These are phyloP conservation scores for Diaporthe longicolla DNA, from an alignment of 2,329 filamentous ascomycete genomes.

Conservation along the genomic window DNA sequence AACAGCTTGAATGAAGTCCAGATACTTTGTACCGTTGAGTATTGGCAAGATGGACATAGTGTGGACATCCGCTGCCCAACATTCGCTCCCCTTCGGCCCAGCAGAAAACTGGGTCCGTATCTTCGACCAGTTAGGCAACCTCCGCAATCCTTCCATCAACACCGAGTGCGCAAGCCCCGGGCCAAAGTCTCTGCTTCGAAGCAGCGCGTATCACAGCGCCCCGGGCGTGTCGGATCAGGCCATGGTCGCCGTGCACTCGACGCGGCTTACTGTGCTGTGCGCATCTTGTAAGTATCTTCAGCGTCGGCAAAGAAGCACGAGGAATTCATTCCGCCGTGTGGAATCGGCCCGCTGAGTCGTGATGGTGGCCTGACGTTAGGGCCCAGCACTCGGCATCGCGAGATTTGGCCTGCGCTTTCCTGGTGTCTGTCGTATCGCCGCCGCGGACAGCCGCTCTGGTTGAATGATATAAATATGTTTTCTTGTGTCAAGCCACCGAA, in stretches of 20 bases:
- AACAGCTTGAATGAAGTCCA: background rate
- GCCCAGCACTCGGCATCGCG: slow-evolving; percentile 23
- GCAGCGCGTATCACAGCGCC: background rate
- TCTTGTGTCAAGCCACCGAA: background rate
- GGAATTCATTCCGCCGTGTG: slow-evolving; percentile 21
- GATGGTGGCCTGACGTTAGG: slow-evolving; percentile 27
- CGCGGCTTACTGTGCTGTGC: background rate
- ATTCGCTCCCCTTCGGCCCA: background rate
- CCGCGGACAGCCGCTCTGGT: slow-evolving; percentile 32
- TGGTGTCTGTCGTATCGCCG: background rate
- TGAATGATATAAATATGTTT: background rate
- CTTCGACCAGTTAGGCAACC: background rate
- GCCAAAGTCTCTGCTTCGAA: background rate
- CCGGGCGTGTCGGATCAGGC: slow-evolving; percentile 1
- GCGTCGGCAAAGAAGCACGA: background rate
- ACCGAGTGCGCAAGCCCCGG: background rate
- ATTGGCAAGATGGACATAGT: slow-evolving; percentile 6
- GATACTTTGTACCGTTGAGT: background rate
- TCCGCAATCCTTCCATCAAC: background rate
- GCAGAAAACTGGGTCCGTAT: slow-evolving; percentile 26
- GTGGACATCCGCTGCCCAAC: background rate
- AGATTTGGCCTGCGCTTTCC: slow-evolving; percentile 9
- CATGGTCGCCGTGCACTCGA: background rate
- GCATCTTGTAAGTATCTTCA: background rate
- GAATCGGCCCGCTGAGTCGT: slow-evolving; percentile 16